Percentiles rank a stretch among this genome's conserved stretches.
These are phyloP conservation scores for Fusarium euwallaceae DNA, from an alignment of 2,329 filamentous ascomycete genomes.

Conservation along the genomic window DNA sequence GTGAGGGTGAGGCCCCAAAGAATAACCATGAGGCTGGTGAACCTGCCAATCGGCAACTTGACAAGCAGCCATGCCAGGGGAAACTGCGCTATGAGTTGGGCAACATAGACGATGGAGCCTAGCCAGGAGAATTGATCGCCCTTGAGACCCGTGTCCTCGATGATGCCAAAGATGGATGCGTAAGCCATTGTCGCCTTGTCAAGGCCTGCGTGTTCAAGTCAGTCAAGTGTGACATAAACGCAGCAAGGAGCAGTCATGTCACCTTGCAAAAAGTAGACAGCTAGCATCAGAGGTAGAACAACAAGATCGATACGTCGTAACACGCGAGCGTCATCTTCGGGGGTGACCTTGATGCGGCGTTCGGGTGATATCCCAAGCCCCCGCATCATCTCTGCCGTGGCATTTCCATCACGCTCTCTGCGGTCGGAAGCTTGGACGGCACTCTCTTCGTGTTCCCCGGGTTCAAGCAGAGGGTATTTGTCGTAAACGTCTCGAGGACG, in stretches of 20 bases:
- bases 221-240: accelerated
- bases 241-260: neutral
- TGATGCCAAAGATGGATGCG: constrained; percentile 34
- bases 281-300: constrained; percentile 39
- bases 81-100: constrained; percentile 67
- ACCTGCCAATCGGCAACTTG: constrained; percentile 64
- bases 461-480: constrained; percentile 17
- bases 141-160: constrained; percentile 30
- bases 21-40: constrained; percentile 61
- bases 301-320: constrained; percentile 32
- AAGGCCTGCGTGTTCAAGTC: neutral
- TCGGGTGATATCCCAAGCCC: constrained; percentile 30
- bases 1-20: constrained; percentile 61
- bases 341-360: constrained; percentile 33
- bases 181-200: constrained; percentile 19
- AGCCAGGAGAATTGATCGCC: constrained; percentile 62
- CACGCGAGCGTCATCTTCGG: constrained; percentile 39
- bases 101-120: constrained; percentile 67
- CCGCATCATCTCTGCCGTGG: constrained; percentile 18
- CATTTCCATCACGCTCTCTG: neutral
- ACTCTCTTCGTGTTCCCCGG: constrained; percentile 15
- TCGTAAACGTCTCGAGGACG: neutral
- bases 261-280: constrained; percentile 39
- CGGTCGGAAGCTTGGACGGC: neutral
- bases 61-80: constrained; percentile 63